phyloP scores from a whole-genome alignment of 1,284 basidiomycete genomes.

The Trichosporon sp. region DNA sequence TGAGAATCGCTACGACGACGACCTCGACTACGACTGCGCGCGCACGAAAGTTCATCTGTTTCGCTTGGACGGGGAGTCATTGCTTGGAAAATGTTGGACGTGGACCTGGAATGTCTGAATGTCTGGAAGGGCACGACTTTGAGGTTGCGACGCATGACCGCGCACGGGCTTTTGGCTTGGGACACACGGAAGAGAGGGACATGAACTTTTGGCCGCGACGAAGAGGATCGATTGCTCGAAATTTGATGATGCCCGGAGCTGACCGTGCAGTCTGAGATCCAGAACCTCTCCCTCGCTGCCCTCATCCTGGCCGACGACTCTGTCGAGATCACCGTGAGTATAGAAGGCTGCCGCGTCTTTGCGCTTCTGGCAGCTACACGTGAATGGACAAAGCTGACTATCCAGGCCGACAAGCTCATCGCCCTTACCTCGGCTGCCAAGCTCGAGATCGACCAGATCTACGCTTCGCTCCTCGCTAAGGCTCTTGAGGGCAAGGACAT shows the following conservation, averaged over 20 bases:
- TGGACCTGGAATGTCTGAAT: neutral
- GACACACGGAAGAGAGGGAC: neutral
- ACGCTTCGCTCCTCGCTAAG: slow-evolving; percentile 93
- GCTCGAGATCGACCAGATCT: slow-evolving; percentile 91
- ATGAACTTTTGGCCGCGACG: neutral
- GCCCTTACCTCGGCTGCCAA: slow-evolving; percentile 75
- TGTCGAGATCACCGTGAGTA: slow-evolving; percentile 89
- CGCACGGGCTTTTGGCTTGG: neutral
- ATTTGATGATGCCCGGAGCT: neutral
- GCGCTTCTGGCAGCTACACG: neutral
- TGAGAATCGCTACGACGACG: neutral
- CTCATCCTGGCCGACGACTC: slow-evolving; percentile 96
- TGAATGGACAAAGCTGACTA: neutral
- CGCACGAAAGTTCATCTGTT: neutral
- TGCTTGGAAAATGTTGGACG: neutral
- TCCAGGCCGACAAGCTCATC: slow-evolving; percentile 82
- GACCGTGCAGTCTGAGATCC: slow-evolving; percentile 53
- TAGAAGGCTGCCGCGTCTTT: neutral
- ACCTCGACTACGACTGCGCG: neutral
- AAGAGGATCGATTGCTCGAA: neutral
- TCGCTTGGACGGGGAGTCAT: neutral
- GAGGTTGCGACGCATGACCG: neutral
- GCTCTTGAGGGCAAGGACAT: slow-evolving; percentile 97
- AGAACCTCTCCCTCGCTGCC: slow-evolving; percentile 60
- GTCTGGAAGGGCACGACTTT: neutral